Base-by-base conservation (phyloP, 768 basidiomycete species). In the Coprinellus aureogranulatus region DNA sequence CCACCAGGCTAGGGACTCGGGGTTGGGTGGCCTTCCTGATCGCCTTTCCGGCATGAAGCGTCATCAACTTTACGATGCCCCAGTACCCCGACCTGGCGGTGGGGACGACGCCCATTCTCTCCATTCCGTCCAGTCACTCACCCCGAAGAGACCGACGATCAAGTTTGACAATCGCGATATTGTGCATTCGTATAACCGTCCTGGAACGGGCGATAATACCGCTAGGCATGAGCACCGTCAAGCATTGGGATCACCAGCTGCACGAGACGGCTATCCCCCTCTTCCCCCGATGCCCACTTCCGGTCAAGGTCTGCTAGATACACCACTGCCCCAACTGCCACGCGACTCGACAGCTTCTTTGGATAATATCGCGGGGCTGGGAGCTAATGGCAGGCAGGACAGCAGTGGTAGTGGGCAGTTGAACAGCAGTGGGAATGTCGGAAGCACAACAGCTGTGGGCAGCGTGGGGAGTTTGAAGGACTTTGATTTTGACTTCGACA, bases 61-160 rank as follows among this genome's bases (percentile, higher is more conserved):
- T 22, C 93, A 92, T 66, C 88, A 94, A 62, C 78, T 98, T 5
- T 94, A 92, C 67, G 95, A 98, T 67, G 83, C 88, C 11, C 95
- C 95, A 2, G 82, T 97, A 66, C 88, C 90, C 39, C 54, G 66
- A 26, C 59, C 27, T 2, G 51, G 71, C 6, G 41, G 50, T 14
- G 50, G 31, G 59, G 73, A 79, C 59, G 67, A 71, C 28, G 70
- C n/a, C n/a, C n/a, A 74, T 27, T 80, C 83, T 25, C 71, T 75
- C n/a, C n/a, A n/a, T 40, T 74, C 74, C 30, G 59, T 75, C 25
- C 67, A 68, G 37, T 77, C 76, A 23, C 68, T 71, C 6, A 46
- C 69, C 28, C 63, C 68, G 26, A 70, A 65, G 66, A 73, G 72
- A 25, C 81, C 84, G 52, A 82, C 86, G 39, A 86, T 94, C 80